phyloP scores from a whole-genome alignment of 768 basidiomycete genomes.

The Leccinum ochraceum region DNA sequence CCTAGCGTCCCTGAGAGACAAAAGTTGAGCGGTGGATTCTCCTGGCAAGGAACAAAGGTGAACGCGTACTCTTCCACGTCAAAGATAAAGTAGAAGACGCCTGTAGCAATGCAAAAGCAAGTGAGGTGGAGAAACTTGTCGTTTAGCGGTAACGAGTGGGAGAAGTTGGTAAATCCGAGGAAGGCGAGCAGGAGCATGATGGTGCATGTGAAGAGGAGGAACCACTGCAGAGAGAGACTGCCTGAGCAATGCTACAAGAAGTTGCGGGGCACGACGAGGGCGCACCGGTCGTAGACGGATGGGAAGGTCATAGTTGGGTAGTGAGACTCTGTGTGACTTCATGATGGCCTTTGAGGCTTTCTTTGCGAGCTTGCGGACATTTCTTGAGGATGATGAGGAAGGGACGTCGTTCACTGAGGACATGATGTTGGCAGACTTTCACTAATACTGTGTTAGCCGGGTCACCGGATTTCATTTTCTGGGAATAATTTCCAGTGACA shows the following conservation, averaged over 20 bases:
- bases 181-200: slow-evolving; percentile 73
- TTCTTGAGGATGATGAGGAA: slow-evolving; percentile 14
- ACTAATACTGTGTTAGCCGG: not conserved
- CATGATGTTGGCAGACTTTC: slow-evolving; percentile 8
- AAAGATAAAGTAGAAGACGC: slow-evolving; percentile 83
- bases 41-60: too few relatives aligned
- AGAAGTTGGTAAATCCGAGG: slow-evolving; percentile 75
- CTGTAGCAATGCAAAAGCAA: slow-evolving; percentile 74
- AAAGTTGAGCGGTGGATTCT: not conserved
- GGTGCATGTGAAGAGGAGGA: slow-evolving; percentile 65
- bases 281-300: slow-evolving; percentile 71
- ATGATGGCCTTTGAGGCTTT: slow-evolving; percentile 60
- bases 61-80: slow-evolving; percentile 81
- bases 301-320: slow-evolving; percentile 71
- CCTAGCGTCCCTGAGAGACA: slow-evolving; percentile 59
- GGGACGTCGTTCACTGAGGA: slow-evolving; percentile 1
- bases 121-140: slow-evolving; percentile 81
- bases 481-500: not conserved
- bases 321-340: slow-evolving; percentile 63
- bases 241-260: slow-evolving; percentile 9
- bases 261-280: not conserved
- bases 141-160: slow-evolving; percentile 65
- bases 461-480: not conserved
- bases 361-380: slow-evolving; percentile 39
- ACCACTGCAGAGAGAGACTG: slow-evolving; percentile 57